Evolutionary conservation across 2,329 filamentous ascomycete genomes (phyloP), one percentile per base, ranked within the genome.

Genomic region (Fusarium dimerum): DNA sequence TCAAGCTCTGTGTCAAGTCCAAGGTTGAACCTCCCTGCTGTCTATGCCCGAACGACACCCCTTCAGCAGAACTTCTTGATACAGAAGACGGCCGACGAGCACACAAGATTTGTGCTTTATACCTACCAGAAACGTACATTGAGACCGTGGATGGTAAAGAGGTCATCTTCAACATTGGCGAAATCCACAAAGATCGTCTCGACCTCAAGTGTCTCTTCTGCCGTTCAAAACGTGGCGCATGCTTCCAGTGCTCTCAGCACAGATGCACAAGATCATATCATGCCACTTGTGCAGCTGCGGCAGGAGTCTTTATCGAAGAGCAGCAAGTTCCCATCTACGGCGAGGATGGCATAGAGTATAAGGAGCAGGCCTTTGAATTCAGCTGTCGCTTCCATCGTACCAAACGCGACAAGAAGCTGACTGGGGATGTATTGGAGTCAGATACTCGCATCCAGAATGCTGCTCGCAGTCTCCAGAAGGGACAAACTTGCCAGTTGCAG

Each of bases 181-280:
- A 84, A 55, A 92, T 97, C 60, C 86, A 89, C 67, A 93, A 94
- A 70, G 90, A 89, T 50, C 89, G 93, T 17, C 76, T 96, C 61
- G 92, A 95, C 26, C 85, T 97, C 61, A 96, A 96, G 72, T 99
- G 94, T 71, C 85, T 96, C 56, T 96, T 90, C 74, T 99, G 94
- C 68, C 90, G 92, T 34, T 95, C 92, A 32, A 95, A 94, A 71
- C 89, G 89, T 51, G 94, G 94, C n/a, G 91, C 91, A 15, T 97
- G 93, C 73, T 95, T 99, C 75, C 93, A 97, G 71, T 99, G 94
- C 73, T 95, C 91, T 1, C 88, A 91, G 62, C 93, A 92, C 76
- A 97, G 96, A 70, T 99, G 94, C 66, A 88, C 90, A 5, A 82
- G 94, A 58, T 88, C 93, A 9, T 99, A 97, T 72, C 94, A 99